Conservation (phyloP, 805 yeast genomes). For the Zygoascus ofunaensis region DNA sequence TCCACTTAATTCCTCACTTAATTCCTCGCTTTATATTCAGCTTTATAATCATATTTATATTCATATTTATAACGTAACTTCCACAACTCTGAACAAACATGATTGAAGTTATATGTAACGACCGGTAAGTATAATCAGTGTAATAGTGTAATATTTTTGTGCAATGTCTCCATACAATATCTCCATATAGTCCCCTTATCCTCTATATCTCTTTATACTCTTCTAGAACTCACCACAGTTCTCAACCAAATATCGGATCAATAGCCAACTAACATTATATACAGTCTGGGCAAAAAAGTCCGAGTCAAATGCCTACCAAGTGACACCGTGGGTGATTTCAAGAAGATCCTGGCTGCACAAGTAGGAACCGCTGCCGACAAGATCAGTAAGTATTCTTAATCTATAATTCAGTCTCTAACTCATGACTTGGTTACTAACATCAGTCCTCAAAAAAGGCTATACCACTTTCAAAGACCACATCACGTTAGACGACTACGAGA, state of each 20-base stretch:
- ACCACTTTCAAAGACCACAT: conserved; percentile 82
- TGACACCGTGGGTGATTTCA: conserved; percentile 85
- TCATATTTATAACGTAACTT: too few relatives aligned
- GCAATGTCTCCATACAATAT: too few relatives aligned
- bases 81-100: conserved; percentile 26
- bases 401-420: background rate
- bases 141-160: background rate
- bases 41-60: too few relatives aligned
- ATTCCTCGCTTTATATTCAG: too few relatives aligned
- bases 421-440: conserved; percentile 19
- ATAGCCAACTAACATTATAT: background rate
- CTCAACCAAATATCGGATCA: too few relatives aligned
- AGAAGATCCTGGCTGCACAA: conserved; percentile 72
- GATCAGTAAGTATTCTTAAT: conserved; percentile 22
- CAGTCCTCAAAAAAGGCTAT: conserved; percentile 77
- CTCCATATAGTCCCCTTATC: too few relatives aligned
- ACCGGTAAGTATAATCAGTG: conserved; percentile 35
- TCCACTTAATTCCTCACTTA: too few relatives aligned
- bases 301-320: conserved; percentile 75
- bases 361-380: conserved; percentile 65
- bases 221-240: too few relatives aligned
- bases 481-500: conserved; percentile 86
- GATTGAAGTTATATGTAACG: conserved; percentile 69
- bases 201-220: too few relatives aligned
- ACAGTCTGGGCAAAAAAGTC: conserved; percentile 78